phyloP scores from a whole-genome alignment of 2,329 filamentous ascomycete species.

The Xylariaceae sp. region DNA sequence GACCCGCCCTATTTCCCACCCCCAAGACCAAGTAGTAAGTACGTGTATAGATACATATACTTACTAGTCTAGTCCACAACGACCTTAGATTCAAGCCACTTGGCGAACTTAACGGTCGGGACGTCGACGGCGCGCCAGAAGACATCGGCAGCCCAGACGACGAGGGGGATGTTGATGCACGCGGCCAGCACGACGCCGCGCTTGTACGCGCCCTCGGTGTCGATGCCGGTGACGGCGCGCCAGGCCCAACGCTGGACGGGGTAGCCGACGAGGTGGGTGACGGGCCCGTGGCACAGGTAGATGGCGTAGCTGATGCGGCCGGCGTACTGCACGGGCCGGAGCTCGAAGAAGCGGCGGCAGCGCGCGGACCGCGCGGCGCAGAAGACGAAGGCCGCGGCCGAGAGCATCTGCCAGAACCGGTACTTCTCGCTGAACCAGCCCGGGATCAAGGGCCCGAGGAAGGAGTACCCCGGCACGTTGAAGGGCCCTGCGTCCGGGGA shows the following conservation, averaged over 20 bases:
- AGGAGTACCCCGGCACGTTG: conserved; percentile 47
- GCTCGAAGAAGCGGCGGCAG: conserved; percentile 48
- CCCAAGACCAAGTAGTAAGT: too few species aligned
- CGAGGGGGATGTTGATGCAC: conserved; percentile 43
- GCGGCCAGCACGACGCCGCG: conserved; percentile 43
- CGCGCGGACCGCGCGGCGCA: conserved; percentile 41
- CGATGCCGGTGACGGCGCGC: conserved; percentile 43
- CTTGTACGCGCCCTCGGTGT: conserved; percentile 38
- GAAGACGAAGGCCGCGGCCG: conserved; percentile 47
- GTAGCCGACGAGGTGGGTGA: conserved; percentile 49
- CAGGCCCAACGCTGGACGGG: conserved; percentile 43
- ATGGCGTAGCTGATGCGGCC: conserved; percentile 56
- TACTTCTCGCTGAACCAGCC: conserved; percentile 44
- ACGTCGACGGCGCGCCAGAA: conserved; percentile 53
- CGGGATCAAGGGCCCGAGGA: conserved; percentile 43
- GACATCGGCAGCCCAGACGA: conserved; percentile 51
- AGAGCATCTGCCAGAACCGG: conserved; percentile 52
- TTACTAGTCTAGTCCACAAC: too few species aligned
- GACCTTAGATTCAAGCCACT: conserved; percentile 45
- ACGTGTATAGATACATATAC: too few species aligned
- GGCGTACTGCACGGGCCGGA: conserved; percentile 48
- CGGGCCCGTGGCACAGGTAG: conserved; percentile 56
- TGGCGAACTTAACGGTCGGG: conserved; percentile 51
- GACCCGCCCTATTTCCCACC: too few species aligned
- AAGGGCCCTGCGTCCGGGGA: conserved; percentile 38